Base-by-base conservation (phyloP, 345 rosid species). In the Mercurialis annua region DNA sequence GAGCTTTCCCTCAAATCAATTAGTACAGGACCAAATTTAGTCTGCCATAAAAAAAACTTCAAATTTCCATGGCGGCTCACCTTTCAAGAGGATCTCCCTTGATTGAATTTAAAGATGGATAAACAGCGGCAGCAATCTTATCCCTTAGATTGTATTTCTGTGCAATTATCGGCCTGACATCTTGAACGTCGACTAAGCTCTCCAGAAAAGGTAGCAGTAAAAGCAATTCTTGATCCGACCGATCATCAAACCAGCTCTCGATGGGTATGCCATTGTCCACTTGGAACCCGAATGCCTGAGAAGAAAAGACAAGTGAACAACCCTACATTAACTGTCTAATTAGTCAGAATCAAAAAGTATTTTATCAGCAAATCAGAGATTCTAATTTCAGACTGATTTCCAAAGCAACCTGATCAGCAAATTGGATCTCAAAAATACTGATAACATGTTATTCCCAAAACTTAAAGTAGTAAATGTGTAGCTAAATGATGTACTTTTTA, bases 211-310 rank as follows among this genome's bases (percentile, higher is more conserved):
- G 99, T 8, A 94, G 83, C 24, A 94, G 67, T 21, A 67, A 69
- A 52, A 94, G 99, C 74, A 94, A 81, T 73, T 89, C 97, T 71
- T 87, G 83, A 73, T 95, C 99, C 0, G 82, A 60, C 1, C 82
- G 86, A 74, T 95, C 96, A 26, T 87, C 90, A 46, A 95, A 95
- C 99, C 99, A 95, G 83, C 99, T 95, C 81, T 90, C 96, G 38
- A 95, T 95, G 15, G 99, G 97, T 59, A 95, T 88, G 16, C 99
- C 99, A 42, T 95, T 95, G 75, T 95, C 98, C 73, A 95, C 94
- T 84, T 95, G 99, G 76, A 95, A 95, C 43, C 99, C 98, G 77
- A 92, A 95, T 63, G 94, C 99, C 99, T 92, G 71, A 46, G 40
- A 53, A 72, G 52, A 67, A 67, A 63, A 63, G 30, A 62, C 63